Evolutionary conservation across 352 stramenopile species (phyloP), one percentile per base, ranked within the genome.

Genomic region (Aphanomyces euteiches): DNA sequence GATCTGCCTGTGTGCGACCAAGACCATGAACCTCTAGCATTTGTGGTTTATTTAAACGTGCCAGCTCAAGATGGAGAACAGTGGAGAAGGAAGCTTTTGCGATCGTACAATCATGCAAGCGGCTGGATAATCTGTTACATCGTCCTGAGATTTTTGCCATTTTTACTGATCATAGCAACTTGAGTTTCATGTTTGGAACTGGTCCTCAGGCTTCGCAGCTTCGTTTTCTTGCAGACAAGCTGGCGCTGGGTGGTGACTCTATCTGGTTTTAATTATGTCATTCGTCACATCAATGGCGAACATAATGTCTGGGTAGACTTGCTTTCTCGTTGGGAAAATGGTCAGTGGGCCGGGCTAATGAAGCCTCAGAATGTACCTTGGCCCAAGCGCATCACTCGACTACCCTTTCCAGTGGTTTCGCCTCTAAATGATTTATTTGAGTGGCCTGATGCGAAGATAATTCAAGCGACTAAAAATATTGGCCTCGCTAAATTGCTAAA

Each of bases 291-390:
- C 17, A 3, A 65, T 8, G 72, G 74, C 3, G 64, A 77, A 1
- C 64, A 67, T 0, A 79, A 81, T 19, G 68, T 77, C 12, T 81
- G 76, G 76, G 70, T 58, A 1, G 74, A 81, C 50, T 64, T 81
- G 21, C 66, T 81, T 12, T 73, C 56, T 3, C 40, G 76, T 6
- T 78, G 72, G 73, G 63, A 5, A 12, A 19, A 74, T 63, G 57
- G 0, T n/a, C 7, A 17, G 10, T 1, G 7, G 34, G 5, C 12
- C 15, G 71, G 19, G 7, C 47, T 76, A 0, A 72, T 66, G 5
- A 64, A 59, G 13, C 48, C 60, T 73, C 15, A 17, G 17, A 37
- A 28, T 28, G 10, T 12, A 2, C 10, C 10, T n/a, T 2, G 17
- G 2, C 10, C 2, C 17, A n/a, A n/a, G 43, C 10, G 17, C 17